Percentiles rank a stretch among this genome's conserved stretches.
Evolutionary conservation across 495 filamentous ascomycete genomes (phyloP).

Genomic region (Penicillium fimorum): DNA sequence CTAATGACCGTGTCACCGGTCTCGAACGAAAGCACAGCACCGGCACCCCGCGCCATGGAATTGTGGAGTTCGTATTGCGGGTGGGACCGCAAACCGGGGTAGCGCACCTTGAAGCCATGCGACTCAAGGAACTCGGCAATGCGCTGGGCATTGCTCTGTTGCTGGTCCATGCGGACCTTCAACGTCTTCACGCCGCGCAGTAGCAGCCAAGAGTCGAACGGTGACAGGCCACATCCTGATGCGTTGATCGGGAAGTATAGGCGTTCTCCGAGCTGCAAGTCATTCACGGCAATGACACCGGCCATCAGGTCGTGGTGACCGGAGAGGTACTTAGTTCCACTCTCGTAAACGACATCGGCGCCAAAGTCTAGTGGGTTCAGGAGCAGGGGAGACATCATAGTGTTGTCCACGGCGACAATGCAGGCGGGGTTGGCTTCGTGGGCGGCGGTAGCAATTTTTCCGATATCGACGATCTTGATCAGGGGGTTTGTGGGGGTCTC

Average conservation of each 20-base stretch:
- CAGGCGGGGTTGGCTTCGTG: slow-evolving; percentile 78
- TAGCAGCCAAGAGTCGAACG: slow-evolving; percentile 93
- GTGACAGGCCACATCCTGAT: slow-evolving; percentile 88
- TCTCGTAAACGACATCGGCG: slow-evolving; percentile 95
- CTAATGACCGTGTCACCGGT: slow-evolving; percentile 79
- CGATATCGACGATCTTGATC: slow-evolving; percentile 96
- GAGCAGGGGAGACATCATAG: slow-evolving; percentile 94
- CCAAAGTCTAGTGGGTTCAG: slow-evolving; percentile 90
- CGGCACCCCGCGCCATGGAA: slow-evolving; percentile 89
- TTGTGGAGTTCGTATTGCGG: slow-evolving; percentile 95
- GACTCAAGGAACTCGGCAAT: slow-evolving; percentile 91
- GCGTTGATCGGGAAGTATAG: slow-evolving; percentile 96
- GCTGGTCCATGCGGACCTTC: slow-evolving; percentile 97
- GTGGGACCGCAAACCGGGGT: slow-evolving; percentile 89
- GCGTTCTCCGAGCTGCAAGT: slow-evolving; percentile 74
- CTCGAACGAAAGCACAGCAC: slow-evolving; percentile 93
- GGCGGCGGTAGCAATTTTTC: slow-evolving; percentile 66
- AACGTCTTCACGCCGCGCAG: slow-evolving; percentile 94
- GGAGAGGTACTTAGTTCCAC: slow-evolving; percentile 94
- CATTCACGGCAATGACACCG: slow-evolving; percentile 88
- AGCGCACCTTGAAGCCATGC: slow-evolving; percentile 91
- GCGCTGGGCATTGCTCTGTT: slow-evolving; percentile 84
- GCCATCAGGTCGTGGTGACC: slow-evolving; percentile 99
- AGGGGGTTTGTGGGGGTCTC: slow-evolving; percentile 97
- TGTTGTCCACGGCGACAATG: slow-evolving; percentile 94